phyloP scores from a whole-genome alignment of 148 eudicot genomes.

The Fagopyrum homotropicum region DNA sequence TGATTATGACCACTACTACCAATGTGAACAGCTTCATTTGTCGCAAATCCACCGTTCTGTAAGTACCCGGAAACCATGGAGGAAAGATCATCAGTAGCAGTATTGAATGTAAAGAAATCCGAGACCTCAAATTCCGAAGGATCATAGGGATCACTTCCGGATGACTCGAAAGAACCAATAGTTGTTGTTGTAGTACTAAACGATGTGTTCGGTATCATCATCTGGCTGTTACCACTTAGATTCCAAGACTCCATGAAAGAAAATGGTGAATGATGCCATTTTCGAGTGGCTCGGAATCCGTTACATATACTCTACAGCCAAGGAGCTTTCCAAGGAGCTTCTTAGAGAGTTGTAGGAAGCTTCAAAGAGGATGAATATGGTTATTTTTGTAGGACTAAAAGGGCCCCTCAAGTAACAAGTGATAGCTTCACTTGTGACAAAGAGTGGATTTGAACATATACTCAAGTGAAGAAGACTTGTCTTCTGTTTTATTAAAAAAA shows the following conservation, averaged over 20 bases:
- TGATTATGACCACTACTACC: conserved; percentile 17
- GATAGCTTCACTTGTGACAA: conserved; percentile 6
- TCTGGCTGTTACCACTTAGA: conserved; percentile 7
- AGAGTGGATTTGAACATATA: neutral
- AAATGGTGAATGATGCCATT: neutral
- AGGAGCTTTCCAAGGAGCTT: conserved; percentile 34
- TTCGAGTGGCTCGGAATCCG: neutral
- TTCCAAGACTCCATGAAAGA: neutral
- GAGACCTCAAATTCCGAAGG: conserved; percentile 31
- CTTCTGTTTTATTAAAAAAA: neutral
- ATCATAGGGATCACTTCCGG: conserved; percentile 27
- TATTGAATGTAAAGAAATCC: conserved; percentile 23
- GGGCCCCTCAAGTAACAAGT: conserved; percentile 7
- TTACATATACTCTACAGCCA: conserved; percentile 3
- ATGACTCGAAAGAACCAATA: conserved; percentile 26
- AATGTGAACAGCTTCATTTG: conserved; percentile 14
- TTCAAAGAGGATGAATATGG: conserved; percentile 29
- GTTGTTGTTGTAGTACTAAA: conserved; percentile 13
- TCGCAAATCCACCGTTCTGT: conserved; percentile 22
- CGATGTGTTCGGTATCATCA: conserved; percentile 12
- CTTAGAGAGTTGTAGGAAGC: conserved; percentile 28
- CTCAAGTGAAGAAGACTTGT: neutral
- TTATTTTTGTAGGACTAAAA: conserved; percentile 2
- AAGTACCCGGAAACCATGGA: conserved; percentile 20
- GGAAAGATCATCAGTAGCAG: conserved; percentile 11